These are phyloP conservation scores for Podospora comata DNA, from an alignment of 495 filamentous ascomycete species.

Conservation along the genomic window DNA sequence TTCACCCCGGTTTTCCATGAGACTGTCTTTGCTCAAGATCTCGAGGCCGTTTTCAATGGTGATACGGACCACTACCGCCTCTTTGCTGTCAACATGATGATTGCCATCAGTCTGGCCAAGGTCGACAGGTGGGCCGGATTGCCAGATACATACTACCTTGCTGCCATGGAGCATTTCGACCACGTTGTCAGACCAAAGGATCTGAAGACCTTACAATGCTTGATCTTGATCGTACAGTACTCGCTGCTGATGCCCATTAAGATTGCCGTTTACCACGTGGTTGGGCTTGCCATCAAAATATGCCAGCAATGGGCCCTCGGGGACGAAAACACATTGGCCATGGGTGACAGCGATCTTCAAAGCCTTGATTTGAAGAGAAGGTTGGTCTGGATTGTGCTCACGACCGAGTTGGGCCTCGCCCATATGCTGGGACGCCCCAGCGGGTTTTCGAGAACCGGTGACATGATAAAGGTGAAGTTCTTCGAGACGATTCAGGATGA, in stretches of 20 bases:
- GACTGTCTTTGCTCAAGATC: slow-evolving; percentile 67
- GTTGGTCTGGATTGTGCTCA: slow-evolving; percentile 78
- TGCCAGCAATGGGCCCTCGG: slow-evolving; percentile 80
- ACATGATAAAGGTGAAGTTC: slow-evolving; percentile 77
- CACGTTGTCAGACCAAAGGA: slow-evolving; percentile 75
- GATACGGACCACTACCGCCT: slow-evolving; percentile 75
- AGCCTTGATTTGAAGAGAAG: slow-evolving; percentile 86
- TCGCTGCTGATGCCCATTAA: slow-evolving; percentile 86
- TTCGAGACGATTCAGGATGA: slow-evolving; percentile 76
- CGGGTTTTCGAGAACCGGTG: slow-evolving; percentile 71
- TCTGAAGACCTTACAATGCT: slow-evolving; percentile 82
- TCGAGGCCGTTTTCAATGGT: slow-evolving; percentile 75
- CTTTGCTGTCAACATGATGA: slow-evolving; percentile 81
- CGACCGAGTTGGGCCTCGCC: slow-evolving; percentile 83
- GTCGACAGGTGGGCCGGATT: slow-evolving; percentile 78
- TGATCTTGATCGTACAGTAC: slow-evolving; percentile 84
- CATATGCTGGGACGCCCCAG: slow-evolving; percentile 82
- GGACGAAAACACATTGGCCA: slow-evolving; percentile 77
- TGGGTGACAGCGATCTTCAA: slow-evolving; percentile 57
- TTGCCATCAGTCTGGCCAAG: slow-evolving; percentile 90
- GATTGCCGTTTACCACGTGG: slow-evolving; percentile 85
- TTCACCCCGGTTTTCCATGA: slow-evolving; percentile 85
- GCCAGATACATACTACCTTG: slow-evolving; percentile 87
- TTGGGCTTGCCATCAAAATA: slow-evolving; percentile 78
- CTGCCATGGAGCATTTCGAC: slow-evolving; percentile 78